Evolutionary conservation across 2,329 filamentous ascomycete species (phyloP).

Genomic region (Colletotrichum destructivum): DNA sequence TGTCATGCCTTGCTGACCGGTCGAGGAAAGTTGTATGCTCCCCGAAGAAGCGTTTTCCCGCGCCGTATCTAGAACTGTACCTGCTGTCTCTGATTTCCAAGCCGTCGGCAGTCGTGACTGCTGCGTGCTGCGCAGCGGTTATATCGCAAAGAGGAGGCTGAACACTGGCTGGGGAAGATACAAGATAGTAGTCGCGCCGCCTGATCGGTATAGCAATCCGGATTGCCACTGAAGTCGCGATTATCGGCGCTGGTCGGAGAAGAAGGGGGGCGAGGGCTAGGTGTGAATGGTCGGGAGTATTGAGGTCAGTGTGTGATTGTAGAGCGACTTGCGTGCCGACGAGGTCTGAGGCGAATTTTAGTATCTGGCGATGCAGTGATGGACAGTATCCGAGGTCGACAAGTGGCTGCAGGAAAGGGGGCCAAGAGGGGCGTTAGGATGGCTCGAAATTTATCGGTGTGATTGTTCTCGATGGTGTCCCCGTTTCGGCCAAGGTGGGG

Average conservation of each 20-base stretch:
- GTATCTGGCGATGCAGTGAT: conserved; percentile 24
- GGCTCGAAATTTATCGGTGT: conserved; percentile 41
- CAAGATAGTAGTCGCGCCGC: neutral
- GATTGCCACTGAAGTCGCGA: neutral
- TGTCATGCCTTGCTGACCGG: conserved; percentile 16
- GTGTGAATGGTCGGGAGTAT: conserved; percentile 3
- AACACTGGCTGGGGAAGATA: neutral
- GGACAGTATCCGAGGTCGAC: conserved; percentile 26
- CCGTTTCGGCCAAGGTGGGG: conserved; percentile 43
- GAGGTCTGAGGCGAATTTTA: conserved; percentile 16
- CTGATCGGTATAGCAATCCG: neutral
- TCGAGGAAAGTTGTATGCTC: neutral
- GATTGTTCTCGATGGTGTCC: conserved; percentile 39
- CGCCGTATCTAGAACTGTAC: neutral
- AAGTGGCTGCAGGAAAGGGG: conserved; percentile 36
- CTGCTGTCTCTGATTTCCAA: neutral
- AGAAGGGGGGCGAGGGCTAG: neutral
- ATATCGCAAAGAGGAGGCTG: neutral
- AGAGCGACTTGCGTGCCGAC: conserved; percentile 6
- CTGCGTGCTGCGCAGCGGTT: conserved; percentile 10
- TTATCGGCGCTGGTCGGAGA: conserved; percentile 29
- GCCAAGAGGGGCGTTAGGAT: conserved; percentile 29
- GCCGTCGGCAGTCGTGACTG: neutral
- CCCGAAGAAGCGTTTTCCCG: neutral
- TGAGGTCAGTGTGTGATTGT: neutral